Percentiles rank a stretch among this genome's conserved stretches.
These are phyloP conservation scores for Aureobasidium sp. DNA, from an alignment of 2,329 filamentous ascomycete genomes.

Conservation along the genomic window DNA sequence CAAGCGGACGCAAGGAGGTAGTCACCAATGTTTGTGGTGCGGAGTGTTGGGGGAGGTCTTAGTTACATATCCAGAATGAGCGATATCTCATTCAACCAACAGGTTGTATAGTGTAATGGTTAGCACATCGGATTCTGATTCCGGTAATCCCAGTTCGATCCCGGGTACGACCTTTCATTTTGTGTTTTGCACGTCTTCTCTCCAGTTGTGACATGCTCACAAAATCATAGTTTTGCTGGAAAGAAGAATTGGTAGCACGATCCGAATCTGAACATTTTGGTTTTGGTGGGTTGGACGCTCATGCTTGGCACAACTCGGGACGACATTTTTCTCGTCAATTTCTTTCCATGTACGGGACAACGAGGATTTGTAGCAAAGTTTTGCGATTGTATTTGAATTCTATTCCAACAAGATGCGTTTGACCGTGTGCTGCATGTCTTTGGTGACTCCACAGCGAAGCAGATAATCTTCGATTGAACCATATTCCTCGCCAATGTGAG, in stretches of 20 bases:
- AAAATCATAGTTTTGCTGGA: too few species aligned
- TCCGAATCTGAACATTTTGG: too few species aligned
- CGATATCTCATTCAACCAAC: not conserved
- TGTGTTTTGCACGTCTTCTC: not conserved
- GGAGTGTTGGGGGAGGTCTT: too few species aligned
- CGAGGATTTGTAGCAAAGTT: not conserved
- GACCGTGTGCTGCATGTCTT: slow-evolving; percentile 26
- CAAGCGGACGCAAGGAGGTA: too few species aligned
- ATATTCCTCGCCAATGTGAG: slow-evolving; percentile 54
- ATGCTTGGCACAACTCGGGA: too few species aligned
- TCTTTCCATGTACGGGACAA: too few species aligned
- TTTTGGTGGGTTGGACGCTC: too few species aligned
- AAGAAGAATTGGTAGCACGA: too few species aligned
- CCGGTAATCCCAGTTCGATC: slow-evolving; percentile 17
- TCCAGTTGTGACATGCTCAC: too few species aligned
- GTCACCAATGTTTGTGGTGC: too few species aligned
- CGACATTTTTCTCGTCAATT: too few species aligned
- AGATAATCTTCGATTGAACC: slow-evolving; percentile 63
- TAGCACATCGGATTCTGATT: slow-evolving; percentile 18
- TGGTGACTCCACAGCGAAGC: slow-evolving; percentile 48
- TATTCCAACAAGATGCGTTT: slow-evolving; percentile 10
- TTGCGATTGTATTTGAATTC: too few species aligned
- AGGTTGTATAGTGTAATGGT: slow-evolving; percentile 18
- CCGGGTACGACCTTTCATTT: slow-evolving; percentile 14
- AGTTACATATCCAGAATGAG: not conserved